Evolutionary conservation across 2,329 filamentous ascomycete species (phyloP), one percentile per base, ranked within the genome.

Genomic region (Colletotrichum paranaense): DNA sequence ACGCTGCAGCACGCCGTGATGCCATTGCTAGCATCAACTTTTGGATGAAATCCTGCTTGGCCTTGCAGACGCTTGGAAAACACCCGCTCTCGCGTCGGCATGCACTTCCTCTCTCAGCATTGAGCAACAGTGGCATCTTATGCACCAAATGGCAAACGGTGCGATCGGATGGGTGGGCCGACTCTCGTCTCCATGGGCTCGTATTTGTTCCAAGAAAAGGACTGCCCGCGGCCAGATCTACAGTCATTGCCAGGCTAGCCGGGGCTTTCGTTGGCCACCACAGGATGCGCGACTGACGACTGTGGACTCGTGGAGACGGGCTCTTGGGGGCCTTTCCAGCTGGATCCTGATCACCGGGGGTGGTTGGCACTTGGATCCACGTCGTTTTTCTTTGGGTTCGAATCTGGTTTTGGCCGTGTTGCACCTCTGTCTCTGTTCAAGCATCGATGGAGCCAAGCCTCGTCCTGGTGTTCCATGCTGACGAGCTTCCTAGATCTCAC

Each of bases 181-280:
- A 65, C 32, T 65, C 60, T 55, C 35, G 24, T 62, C 67, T 24
- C 57, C 57, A 60, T 32, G 49, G 49, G 64, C 68, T 68, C 68
- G 68, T 72, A 72, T 72, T 72, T 72, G 65, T 59, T 72, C 69
- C 58, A 72, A 68, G 69, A 72, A 73, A 73, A 73, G 70, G 66
- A 70, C 70, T 32, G 59, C 32, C 67, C 67, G 22, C 32, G 55
- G 38, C 70, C 60, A 35, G 70, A 73, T 73, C 70, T 73, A 65
- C 70, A 60, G 66, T 52, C 28, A 19, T 42, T 67, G 30, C 63
- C 55, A 35, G 62, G 32, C 63, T 52, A 62, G 62, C 30, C 38
- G 46, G 24, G 16, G 30, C 19, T 19, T 24, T 68, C 32, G 38
- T 28, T 62, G 58, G 64, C 49, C 68, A 72, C 52, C 26, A 53